phyloP scores from a whole-genome alignment of 805 yeast species.

The Hanseniaspora thailandica region DNA sequence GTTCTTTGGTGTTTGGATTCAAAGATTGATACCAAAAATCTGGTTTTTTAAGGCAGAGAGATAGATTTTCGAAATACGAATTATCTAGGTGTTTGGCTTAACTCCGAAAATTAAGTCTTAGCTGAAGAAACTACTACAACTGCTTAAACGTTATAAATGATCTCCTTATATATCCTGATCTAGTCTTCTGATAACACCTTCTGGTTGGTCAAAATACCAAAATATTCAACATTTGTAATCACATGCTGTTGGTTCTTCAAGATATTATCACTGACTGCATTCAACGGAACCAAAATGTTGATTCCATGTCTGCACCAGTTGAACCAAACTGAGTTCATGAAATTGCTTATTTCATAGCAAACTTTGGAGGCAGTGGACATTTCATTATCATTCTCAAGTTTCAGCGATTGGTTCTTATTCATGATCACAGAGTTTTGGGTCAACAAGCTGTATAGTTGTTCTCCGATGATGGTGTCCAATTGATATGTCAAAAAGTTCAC shows the following conservation, averaged over 20 bases:
- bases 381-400: background rate
- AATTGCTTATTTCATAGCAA: background rate
- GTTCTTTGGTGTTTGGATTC: background rate
- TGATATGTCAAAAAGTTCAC: background rate
- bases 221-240: background rate
- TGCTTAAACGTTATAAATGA: too few species aligned
- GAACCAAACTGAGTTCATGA: background rate
- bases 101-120: too few species aligned
- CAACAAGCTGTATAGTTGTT: background rate
- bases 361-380: background rate
- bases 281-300: slow-evolving; percentile 2
- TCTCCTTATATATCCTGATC: too few species aligned
- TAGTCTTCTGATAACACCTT: background rate
- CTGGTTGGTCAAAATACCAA: background rate
- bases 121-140: too few species aligned
- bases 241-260: background rate
- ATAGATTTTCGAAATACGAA: too few species aligned
- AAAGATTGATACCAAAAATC: too few species aligned
- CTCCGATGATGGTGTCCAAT: background rate
- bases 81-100: too few species aligned
- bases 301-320: slow-evolving; percentile 5
- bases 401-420: background rate
- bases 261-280: background rate
- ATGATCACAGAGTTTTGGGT: background rate
- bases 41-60: too few species aligned